Evolutionary conservation across 1,284 basidiomycete genomes (phyloP), one percentile per base, ranked within the genome.

Genomic region (Pisolithus thermaeus): DNA sequence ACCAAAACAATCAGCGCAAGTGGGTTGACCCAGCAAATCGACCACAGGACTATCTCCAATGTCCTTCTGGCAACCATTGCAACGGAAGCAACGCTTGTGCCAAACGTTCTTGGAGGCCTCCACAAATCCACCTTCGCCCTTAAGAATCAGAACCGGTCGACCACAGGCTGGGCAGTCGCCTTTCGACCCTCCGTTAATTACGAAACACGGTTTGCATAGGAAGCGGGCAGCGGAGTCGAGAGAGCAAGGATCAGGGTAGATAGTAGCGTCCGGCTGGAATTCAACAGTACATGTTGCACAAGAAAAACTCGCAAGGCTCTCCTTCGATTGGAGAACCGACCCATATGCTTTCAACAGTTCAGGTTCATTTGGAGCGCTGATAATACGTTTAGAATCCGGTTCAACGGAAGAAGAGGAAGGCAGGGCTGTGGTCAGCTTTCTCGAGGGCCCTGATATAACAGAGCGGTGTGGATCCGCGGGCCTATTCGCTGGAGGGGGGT

Each of bases 341-440:
- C 88, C 88, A 58, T 90, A 90, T 8, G 85, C 88, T 67, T 89
- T 91, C 46, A 87, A 81, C 32, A 91, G 79, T 25, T 75, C 74
- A 2, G 82, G 80, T 2, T 76, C 77, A 55, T 80, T 74, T 3
- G 39, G 74, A 76, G 6, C 82, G 80, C 37, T 80, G 4, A 35
- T 14, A 16, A 14, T 4, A 35, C 32, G 6, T 35, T 5, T 35
- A 35, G 32, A 35, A 35, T 35, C 12, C 32, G 4, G 4, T 3
- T 35, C 32, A 2, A 35, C 14, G 32, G 32, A 35, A 14, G 32
- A 35, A 12, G 1, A 35, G 11, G 32, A 35, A 35, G 32, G 32
- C 32, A 4, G 32, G 12, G 32, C 12, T 35, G 32, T 4, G 12
- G 32, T 35, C 32, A 4, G 32, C 32, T 14, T 12, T 14, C 32